Evolutionary conservation across 306 rosid species (phyloP).

Genomic region (Glycine latifolia): DNA sequence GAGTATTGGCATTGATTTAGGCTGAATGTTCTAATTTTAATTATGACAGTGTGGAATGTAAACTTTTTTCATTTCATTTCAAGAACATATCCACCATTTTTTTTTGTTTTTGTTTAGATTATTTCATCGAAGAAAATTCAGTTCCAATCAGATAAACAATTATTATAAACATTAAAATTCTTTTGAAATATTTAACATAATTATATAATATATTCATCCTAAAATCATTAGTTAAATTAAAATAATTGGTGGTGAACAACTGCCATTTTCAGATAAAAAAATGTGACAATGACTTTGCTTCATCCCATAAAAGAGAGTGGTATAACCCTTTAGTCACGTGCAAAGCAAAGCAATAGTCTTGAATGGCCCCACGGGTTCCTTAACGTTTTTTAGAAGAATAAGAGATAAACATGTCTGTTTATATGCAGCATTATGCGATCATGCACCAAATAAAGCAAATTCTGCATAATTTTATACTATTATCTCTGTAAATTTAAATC

Average conservation of each 20-base stretch:
- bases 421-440: constrained; percentile 35
- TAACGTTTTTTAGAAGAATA: constrained; percentile 4
- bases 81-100: too few species aligned
- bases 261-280: constrained; percentile 34
- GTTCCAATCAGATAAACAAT: too few species aligned
- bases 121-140: too few species aligned
- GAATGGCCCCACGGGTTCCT: constrained; percentile 41
- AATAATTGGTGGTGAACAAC: too few species aligned
- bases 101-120: too few species aligned
- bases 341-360: constrained; percentile 18
- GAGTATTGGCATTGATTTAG: constrained; percentile 40
- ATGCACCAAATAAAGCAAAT: constrained; percentile 36
- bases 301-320: constrained; percentile 25
- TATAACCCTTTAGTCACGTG: constrained; percentile 50
- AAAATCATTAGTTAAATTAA: too few species aligned
- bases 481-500: neutral
- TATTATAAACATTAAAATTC: too few species aligned
- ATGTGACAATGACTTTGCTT: constrained; percentile 20
- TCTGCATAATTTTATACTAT: neutral
- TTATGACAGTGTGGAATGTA: constrained; percentile 37
- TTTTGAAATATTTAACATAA: too few species aligned
- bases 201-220: too few species aligned
- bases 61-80: neutral
- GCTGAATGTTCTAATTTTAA: constrained; percentile 36
- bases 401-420: constrained; percentile 43